Conservation (phyloP, 2,329 filamentous ascomycete genomes). For the Lasiodiplodia sp. region DNA sequence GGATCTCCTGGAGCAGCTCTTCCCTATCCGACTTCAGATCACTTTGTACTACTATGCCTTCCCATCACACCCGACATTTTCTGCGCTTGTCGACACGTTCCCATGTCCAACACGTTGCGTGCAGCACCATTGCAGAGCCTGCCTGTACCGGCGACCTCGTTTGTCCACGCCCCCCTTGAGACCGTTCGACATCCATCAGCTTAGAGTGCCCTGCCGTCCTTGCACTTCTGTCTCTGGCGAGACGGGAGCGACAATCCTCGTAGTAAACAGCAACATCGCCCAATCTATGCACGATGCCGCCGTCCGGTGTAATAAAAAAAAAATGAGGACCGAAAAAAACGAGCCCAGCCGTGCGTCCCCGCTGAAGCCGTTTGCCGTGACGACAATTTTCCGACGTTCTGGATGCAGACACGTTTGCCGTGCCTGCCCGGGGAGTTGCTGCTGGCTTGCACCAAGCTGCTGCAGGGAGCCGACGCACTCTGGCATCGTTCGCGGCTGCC, state of each 20-base stretch:
- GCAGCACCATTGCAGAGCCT: slow-evolving; percentile 26
- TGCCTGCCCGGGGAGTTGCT: not conserved
- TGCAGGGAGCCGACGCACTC: slow-evolving; percentile 10
- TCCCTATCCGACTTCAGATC: slow-evolving; percentile 32
- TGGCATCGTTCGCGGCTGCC: not conserved
- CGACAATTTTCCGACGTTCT: not conserved
- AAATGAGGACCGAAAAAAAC: slow-evolving; percentile 9
- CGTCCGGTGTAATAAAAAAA: slow-evolving; percentile 19
- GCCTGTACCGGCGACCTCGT: slow-evolving; percentile 18
- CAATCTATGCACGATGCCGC: slow-evolving; percentile 18
- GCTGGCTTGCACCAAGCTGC: not conserved
- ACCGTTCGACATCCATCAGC: slow-evolving; percentile 22
- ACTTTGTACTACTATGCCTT: slow-evolving; percentile 53
- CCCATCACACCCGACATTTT: slow-evolving; percentile 35
- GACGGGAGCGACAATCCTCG: slow-evolving; percentile 21
- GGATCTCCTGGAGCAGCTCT: slow-evolving; percentile 31
- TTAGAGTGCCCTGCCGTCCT: slow-evolving; percentile 8
- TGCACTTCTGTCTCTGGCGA: slow-evolving; percentile 11
- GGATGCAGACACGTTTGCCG: not conserved
- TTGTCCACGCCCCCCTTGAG: slow-evolving; percentile 7
- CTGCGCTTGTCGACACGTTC: slow-evolving; percentile 29
- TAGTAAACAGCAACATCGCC: slow-evolving; percentile 27
- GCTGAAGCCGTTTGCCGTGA: slow-evolving; percentile 20
- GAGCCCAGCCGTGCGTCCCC: not conserved
- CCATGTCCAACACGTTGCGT: slow-evolving; percentile 26